These are phyloP conservation scores for Meyerozyma carpophila DNA, from an alignment of 1,139 yeast species.

Conservation along the genomic window DNA sequence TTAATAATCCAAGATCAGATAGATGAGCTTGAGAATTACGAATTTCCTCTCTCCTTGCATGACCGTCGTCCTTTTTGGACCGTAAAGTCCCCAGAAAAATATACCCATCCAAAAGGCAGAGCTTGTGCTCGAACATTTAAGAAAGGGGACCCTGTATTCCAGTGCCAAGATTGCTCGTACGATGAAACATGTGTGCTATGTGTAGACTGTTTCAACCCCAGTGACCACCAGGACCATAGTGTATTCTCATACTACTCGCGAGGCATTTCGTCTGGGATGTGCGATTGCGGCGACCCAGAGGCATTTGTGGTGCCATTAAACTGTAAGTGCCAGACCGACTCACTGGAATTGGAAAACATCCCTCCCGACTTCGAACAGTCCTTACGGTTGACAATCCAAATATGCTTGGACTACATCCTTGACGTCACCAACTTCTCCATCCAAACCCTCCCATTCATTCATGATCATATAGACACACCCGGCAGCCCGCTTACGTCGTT, in stretches of 20 bases:
- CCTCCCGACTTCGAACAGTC: slow-evolving; percentile 9
- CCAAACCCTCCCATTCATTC: slow-evolving; percentile 31
- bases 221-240: slow-evolving; percentile 61
- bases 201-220: slow-evolving; percentile 60
- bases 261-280: slow-evolving; percentile 54
- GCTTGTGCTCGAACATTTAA: slow-evolving; percentile 62
- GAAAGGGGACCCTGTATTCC: slow-evolving; percentile 57
- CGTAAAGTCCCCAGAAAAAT: slow-evolving; percentile 1
- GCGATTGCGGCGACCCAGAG: slow-evolving; percentile 90
- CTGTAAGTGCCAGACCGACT: slow-evolving; percentile 38
- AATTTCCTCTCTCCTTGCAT: background rate
- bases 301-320: slow-evolving; percentile 61
- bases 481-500: slow-evolving; percentile 15
- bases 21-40: slow-evolving; percentile 3
- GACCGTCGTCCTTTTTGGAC: background rate
- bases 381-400: slow-evolving; percentile 26
- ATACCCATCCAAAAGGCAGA: slow-evolving; percentile 38
- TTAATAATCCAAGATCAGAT: background rate
- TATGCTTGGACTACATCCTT: slow-evolving; percentile 43
- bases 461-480: slow-evolving; percentile 14
- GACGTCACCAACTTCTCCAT: slow-evolving; percentile 39
- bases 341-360: background rate
- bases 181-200: slow-evolving; percentile 77
- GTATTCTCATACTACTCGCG: slow-evolving; percentile 48
- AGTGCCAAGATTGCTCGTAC: slow-evolving; percentile 52